These are phyloP conservation scores for Rusavskia elegans DNA, from an alignment of 495 filamentous ascomycete genomes.

Conservation along the genomic window DNA sequence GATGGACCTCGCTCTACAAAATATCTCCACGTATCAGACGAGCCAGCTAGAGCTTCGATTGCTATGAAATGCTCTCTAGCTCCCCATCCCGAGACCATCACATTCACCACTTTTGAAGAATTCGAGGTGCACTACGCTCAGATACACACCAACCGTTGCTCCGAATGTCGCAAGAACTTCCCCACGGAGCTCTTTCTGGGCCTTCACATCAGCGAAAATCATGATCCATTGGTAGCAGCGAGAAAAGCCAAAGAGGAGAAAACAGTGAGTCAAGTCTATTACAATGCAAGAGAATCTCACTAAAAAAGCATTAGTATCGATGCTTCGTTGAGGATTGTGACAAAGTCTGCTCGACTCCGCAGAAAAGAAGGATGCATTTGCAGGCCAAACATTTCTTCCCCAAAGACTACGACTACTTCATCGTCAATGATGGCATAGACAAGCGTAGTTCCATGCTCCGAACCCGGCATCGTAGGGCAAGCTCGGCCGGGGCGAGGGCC, in stretches of 20 bases:
- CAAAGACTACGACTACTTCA: conserved; percentile 76
- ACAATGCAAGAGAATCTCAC: not conserved
- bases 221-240: conserved; percentile 64
- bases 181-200: conserved; percentile 54
- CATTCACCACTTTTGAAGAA: conserved; percentile 60
- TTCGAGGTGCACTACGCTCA: conserved; percentile 80
- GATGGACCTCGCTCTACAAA: conserved; percentile 8
- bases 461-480: conserved; percentile 31
- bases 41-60: conserved; percentile 7
- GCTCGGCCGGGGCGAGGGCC: conserved; percentile 21
- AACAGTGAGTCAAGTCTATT: conserved; percentile 41
- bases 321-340: conserved; percentile 89
- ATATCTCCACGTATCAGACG: conserved; percentile 13
- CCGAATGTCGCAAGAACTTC: conserved; percentile 66
- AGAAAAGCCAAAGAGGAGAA: conserved; percentile 66
- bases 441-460: conserved; percentile 61
- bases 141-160: conserved; percentile 69
- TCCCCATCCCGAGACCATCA: conserved; percentile 50
- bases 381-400: conserved; percentile 94
- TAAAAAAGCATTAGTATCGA: conserved; percentile 37
- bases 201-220: conserved; percentile 83
- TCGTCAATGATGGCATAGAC: conserved; percentile 81
- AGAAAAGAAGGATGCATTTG: conserved; percentile 73
- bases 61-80: conserved; percentile 68
- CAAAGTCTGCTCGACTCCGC: conserved; percentile 62